phyloP scores from a whole-genome alignment of 768 basidiomycete species.

The Lepiota venenata region DNA sequence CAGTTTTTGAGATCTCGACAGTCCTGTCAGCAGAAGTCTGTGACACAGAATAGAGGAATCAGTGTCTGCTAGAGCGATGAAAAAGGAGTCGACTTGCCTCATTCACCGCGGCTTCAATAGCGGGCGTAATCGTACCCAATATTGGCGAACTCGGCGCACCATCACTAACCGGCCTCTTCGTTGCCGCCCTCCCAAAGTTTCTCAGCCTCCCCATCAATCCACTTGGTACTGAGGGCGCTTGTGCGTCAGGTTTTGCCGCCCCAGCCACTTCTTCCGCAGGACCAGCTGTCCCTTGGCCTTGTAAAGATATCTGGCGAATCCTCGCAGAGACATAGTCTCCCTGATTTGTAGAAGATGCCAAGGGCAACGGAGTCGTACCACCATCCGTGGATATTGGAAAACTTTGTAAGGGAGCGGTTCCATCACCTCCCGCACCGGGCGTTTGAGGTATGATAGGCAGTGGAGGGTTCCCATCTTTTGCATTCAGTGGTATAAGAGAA shows the following conservation, averaged over 20 bases:
- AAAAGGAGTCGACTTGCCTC: slow-evolving; percentile 21
- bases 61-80: background rate
- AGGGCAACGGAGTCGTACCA: slow-evolving; percentile 15
- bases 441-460: slow-evolving; percentile 39
- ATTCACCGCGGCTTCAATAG: slow-evolving; percentile 18
- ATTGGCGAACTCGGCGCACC: slow-evolving; percentile 22
- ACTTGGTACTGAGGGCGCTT: slow-evolving; percentile 49
- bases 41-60: slow-evolving; percentile 3
- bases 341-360: slow-evolving; percentile 18
- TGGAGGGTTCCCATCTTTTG: slow-evolving; percentile 22
- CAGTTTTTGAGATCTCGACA: slow-evolving; percentile 37
- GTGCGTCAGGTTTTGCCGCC: slow-evolving; percentile 13
- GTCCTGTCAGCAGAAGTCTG: slow-evolving; percentile 13
- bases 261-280: slow-evolving; percentile 3
- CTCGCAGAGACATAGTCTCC: slow-evolving; percentile 54
- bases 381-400: slow-evolving; percentile 30
- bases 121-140: slow-evolving; percentile 20
- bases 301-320: slow-evolving; percentile 42
- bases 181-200: slow-evolving; percentile 62
- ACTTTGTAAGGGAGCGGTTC: background rate
- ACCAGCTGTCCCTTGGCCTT: slow-evolving; percentile 28
- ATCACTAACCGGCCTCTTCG: slow-evolving; percentile 34
- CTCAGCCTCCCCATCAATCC: slow-evolving; percentile 81
- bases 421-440: slow-evolving; percentile 24
- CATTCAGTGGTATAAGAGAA: slow-evolving; percentile 52